These are phyloP conservation scores for Bretschneidera sinensis DNA, from an alignment of 345 rosid genomes.

Conservation along the genomic window DNA sequence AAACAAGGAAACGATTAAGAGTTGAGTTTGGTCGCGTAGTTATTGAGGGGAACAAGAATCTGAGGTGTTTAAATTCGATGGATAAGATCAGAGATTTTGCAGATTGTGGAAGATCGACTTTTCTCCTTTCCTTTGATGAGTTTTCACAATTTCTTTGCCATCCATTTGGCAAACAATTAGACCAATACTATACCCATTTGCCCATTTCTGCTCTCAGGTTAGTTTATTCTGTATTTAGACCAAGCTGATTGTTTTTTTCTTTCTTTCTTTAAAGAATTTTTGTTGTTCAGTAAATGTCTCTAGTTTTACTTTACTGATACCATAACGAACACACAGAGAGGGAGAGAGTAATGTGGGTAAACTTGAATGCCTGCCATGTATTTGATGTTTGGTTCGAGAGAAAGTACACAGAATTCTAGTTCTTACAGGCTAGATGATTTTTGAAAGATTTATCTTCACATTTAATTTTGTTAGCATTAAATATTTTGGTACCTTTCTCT, in stretches of 20 bases:
- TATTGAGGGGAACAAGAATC: slow-evolving; percentile 17
- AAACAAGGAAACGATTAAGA: slow-evolving; percentile 5
- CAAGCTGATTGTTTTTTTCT: not conserved
- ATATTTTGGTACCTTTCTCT: too few relatives aligned
- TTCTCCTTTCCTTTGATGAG: slow-evolving; percentile 7
- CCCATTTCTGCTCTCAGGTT: slow-evolving; percentile 22
- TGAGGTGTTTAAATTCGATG: slow-evolving; percentile 26
- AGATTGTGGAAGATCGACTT: slow-evolving; percentile 14
- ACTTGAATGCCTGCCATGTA: not conserved
- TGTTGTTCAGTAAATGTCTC: not conserved
- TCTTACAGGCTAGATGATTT: too few relatives aligned
- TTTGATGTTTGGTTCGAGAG: too few relatives aligned
- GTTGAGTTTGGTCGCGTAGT: slow-evolving; percentile 24
- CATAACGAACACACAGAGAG: not conserved
- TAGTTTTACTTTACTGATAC: not conserved
- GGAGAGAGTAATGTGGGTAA: not conserved
- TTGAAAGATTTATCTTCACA: too few relatives aligned
- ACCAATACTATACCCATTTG: slow-evolving; percentile 5
- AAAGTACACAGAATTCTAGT: too few relatives aligned
- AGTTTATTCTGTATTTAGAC: too few relatives aligned
- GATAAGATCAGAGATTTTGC: slow-evolving; percentile 12
- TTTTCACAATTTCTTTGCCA: not conserved
- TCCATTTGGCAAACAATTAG: slow-evolving; percentile 28
- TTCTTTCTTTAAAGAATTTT: not conserved
- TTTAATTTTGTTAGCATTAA: too few relatives aligned